phyloP scores from a whole-genome alignment of 2,329 filamentous ascomycete species.

The Parastagonospora avenae region DNA sequence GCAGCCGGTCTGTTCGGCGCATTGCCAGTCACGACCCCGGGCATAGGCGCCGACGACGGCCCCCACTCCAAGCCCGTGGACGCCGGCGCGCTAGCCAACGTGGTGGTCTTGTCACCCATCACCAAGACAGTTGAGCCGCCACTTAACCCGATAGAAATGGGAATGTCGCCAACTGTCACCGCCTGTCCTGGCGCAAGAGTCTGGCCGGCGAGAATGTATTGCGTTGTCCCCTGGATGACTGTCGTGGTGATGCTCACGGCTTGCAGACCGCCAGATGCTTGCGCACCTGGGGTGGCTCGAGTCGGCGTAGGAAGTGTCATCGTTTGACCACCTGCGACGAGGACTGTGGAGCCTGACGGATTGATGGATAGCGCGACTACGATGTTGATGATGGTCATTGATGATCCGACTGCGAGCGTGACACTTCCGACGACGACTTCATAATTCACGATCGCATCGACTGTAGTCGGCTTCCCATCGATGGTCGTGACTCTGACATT shows the following conservation, averaged over 20 bases:
- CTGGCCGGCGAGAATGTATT: slow-evolving; percentile 20
- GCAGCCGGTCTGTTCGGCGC: too few species aligned
- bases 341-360: slow-evolving; percentile 14
- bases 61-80: slow-evolving; percentile 1
- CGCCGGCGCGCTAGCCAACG: slow-evolving; percentile 3
- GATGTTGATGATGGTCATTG: slow-evolving; percentile 16
- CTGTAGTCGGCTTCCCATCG: slow-evolving; percentile 4
- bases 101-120: slow-evolving; percentile 20
- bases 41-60: slow-evolving; percentile 1
- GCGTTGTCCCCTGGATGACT: slow-evolving; percentile 16
- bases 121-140: slow-evolving; percentile 15
- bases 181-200: slow-evolving; percentile 23
- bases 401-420: slow-evolving; percentile 11
- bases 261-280: too few species aligned
- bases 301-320: slow-evolving; percentile 13
- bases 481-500: slow-evolving; percentile 1
- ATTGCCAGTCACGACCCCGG: not conserved
- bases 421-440: slow-evolving; percentile 14
- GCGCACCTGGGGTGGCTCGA: too few species aligned
- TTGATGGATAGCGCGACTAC: slow-evolving; percentile 16
- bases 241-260: slow-evolving; percentile 10
- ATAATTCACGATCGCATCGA: slow-evolving; percentile 2
- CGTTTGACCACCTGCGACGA: slow-evolving; percentile 17
- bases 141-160: slow-evolving; percentile 15
- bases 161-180: slow-evolving; percentile 16